A percentile compares a stretch with the other conserved stretches of the same genome.
Evolutionary conservation across 2,329 filamentous ascomycete genomes (phyloP).

Genomic region (Ceratocystis destructans): DNA sequence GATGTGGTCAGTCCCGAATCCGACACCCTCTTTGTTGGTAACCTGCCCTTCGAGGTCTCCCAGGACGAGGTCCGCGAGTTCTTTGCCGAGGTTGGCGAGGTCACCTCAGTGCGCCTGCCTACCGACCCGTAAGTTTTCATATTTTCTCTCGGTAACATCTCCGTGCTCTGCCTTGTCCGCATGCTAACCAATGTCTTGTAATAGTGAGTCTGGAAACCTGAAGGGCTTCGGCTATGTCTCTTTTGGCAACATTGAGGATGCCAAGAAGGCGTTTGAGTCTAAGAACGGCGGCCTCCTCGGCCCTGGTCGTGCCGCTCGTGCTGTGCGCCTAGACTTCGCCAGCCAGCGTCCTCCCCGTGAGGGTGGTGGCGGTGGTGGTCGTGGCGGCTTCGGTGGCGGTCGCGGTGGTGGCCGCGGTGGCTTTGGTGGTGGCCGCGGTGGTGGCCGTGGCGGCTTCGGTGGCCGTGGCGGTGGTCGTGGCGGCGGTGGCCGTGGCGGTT

Average conservation of each 20-base stretch:
- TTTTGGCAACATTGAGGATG: slow-evolving; percentile 70
- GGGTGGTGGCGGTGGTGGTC: slow-evolving; percentile 34
- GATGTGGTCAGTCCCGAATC: slow-evolving; percentile 67
- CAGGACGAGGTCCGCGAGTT: slow-evolving; percentile 61
- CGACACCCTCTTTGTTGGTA: slow-evolving; percentile 83
- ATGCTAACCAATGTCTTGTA: slow-evolving; percentile 27
- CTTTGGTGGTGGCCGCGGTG: slow-evolving; percentile 34
- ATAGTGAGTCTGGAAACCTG: slow-evolving; percentile 60
- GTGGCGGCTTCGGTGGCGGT: slow-evolving; percentile 34
- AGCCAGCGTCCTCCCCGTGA: slow-evolving; percentile 50
- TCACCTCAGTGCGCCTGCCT: slow-evolving; percentile 72
- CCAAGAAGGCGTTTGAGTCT: slow-evolving; percentile 56
- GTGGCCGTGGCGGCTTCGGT: slow-evolving; percentile 33
- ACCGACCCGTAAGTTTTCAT: slow-evolving; percentile 53
- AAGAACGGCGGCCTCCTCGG: slow-evolving; percentile 54
- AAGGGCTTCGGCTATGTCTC: slow-evolving; percentile 92
- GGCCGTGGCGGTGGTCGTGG: slow-evolving; percentile 37
- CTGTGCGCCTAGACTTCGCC: slow-evolving; percentile 73
- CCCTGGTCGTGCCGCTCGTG: slow-evolving; percentile 54
- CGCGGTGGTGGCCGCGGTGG: slow-evolving; percentile 32
- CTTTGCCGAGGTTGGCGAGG: slow-evolving; percentile 56
- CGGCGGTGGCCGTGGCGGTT: slow-evolving; percentile 30
- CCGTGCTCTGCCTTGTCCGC: not conserved
- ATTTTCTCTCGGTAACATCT: not conserved
- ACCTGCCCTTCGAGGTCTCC: slow-evolving; percentile 71